Evolutionary conservation across 2,329 filamentous ascomycete species (phyloP), one percentile per base, ranked within the genome.

Genomic region (Harringtonia aguacate): DNA sequence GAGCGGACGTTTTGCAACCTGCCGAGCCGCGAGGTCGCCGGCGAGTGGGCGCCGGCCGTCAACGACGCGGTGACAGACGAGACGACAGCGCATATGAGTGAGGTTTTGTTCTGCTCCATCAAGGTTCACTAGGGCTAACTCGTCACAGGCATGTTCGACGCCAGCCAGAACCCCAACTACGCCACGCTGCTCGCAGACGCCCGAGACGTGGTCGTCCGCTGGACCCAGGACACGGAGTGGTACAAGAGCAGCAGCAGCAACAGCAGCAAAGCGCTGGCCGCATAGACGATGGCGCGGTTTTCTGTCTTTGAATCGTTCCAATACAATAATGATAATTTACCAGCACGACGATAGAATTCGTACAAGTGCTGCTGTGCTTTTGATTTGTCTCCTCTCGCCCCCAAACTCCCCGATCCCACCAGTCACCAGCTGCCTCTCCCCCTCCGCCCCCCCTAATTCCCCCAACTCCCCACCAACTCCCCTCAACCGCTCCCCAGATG

Each of bases 1-100:
- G 72, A 89, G 49, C 73, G 92, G 53, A 97, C 90, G 0, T 98
- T 97, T 59, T 95, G 89, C 65, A 86, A 87, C 46, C 60, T 94
- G 44, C 87, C 88, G 2, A 71, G 72, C 51, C 73, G 70, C 45
- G 38, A 36, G 8, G 8, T 17, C 9, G 34, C 34, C 18, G 41
- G 76, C 55, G 50, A 71, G 54, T 94, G 86, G 83, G 70, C 71
- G 50, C 73, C 77, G 55, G 81, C 79, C 4, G 68, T 88, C 45
- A 98, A 97, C 58, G 81, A 94, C 48, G 78, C 76, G 54, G 86
- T 84, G 1, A 67, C 64, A 12, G 86, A 94, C 54, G 92, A 97
- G 67, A 79, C 81, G 1, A 67, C 67, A 50, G 90, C 90, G 24
- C 92, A 97, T 62, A 86, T 81, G 69, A 68, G 75, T 72, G 70